These are phyloP conservation scores for Silene vulgaris DNA, from an alignment of 179 eudicot species.

Conservation along the genomic window DNA sequence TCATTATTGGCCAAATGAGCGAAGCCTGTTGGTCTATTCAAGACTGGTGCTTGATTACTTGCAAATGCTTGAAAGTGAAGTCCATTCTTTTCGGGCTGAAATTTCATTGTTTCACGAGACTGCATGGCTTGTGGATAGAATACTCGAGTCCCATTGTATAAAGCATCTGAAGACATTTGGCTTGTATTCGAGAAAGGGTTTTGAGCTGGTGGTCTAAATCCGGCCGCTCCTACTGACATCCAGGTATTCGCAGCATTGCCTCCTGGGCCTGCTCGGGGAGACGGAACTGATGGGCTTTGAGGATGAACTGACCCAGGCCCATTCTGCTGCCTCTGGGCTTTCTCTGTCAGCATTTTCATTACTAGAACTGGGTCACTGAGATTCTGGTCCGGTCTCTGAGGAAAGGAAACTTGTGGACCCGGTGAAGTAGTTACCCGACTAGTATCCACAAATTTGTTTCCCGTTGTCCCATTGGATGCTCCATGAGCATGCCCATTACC, in stretches of 20 bases:
- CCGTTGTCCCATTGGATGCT: slow-evolving; percentile 36
- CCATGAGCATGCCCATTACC: slow-evolving; percentile 39
- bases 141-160: slow-evolving; percentile 37
- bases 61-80: slow-evolving; percentile 46
- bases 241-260: slow-evolving; percentile 68
- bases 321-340: slow-evolving; percentile 60
- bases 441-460: slow-evolving; percentile 32
- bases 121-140: slow-evolving; percentile 51
- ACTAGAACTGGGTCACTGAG: slow-evolving; percentile 80
- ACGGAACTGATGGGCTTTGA: slow-evolving; percentile 31
- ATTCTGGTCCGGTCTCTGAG: slow-evolving; percentile 57
- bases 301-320: slow-evolving; percentile 27
- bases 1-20: slow-evolving; percentile 56
- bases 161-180: slow-evolving; percentile 45
- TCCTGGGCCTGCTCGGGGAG: slow-evolving; percentile 43
- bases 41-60: slow-evolving; percentile 44
- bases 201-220: slow-evolving; percentile 44
- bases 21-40: slow-evolving; percentile 43
- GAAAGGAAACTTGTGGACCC: slow-evolving; percentile 31
- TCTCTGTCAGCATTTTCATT: slow-evolving; percentile 72
- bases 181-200: slow-evolving; percentile 35
- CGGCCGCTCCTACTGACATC: slow-evolving; percentile 75
- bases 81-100: slow-evolving; percentile 45
- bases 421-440: slow-evolving; percentile 31
- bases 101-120: slow-evolving; percentile 35